Evolutionary conservation across 2,329 filamentous ascomycete genomes (phyloP), one percentile per base, ranked within the genome.

Genomic region (Colletotrichum tabaci): DNA sequence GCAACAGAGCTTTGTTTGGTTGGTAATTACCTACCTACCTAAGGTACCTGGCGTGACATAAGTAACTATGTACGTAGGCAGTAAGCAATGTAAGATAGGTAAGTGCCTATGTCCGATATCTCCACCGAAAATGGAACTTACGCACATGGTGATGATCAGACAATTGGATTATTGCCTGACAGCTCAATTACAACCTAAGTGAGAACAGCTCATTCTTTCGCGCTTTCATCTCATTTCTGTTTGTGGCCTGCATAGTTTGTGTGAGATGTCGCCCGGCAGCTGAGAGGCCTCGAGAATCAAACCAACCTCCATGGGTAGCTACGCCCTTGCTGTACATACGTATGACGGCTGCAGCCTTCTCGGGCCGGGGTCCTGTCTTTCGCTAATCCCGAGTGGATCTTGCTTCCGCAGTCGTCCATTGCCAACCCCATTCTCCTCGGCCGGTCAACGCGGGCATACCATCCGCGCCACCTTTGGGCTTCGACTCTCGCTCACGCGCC

Each of bases 71-170:
- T 30, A 30, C 26, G 1, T 30, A 30, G 26, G 26, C 26, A 30
- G 30, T 30, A 30, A 30, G 30, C 30, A 30, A 30, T 7, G 30
- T 30, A 26, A 30, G 30, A 9, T 30, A 30, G 30, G 30, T 30
- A 30, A 30, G 30, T 6, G 16, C 46, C 38, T 68, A 68, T 64
- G 44, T 68, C 66, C 52, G 66, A 38, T 40, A 71, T 35, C 50
- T 56, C 50, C 49, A 61, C 35, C 3, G 3, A 38, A 18, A 49
- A 15, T 13, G n/a, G 9, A 56, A 52, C 21, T 3, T 50, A 40
- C 44, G 10, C 15, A 44, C 6, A 40, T 56, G 42, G 58, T 63
- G 65, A 63, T 50, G 58, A 58, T 50, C 49, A 67, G 57, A 67
- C 44, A 13, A n/a, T 44, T 18, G 55, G 44, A 13, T 21, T 15